Evolutionary conservation across 805 yeast genomes (phyloP).

Genomic region (Saccharomycopsis sp.): DNA sequence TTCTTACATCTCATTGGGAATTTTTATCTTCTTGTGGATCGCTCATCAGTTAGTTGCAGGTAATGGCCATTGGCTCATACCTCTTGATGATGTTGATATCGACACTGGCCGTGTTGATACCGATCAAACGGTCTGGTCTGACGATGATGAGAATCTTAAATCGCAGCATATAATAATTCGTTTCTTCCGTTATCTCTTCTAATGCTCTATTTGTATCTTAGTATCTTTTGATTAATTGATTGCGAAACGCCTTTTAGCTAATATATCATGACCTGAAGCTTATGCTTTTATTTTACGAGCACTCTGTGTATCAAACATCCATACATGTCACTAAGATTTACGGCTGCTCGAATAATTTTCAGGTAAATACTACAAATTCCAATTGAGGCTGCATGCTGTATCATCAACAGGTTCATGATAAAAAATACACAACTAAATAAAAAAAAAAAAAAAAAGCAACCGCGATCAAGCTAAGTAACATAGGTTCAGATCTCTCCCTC

Average conservation of each 20-base stretch:
- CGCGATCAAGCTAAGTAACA: too few relatives aligned
- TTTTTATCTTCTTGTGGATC: constrained; percentile 44
- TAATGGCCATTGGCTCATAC: constrained; percentile 24
- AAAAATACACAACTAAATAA: too few relatives aligned
- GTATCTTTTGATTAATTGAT: not conserved
- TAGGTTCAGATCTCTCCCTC: too few relatives aligned
- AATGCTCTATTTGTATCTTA: not conserved
- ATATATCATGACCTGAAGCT: not conserved
- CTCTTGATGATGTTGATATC: constrained; percentile 44
- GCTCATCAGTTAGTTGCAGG: constrained; percentile 33
- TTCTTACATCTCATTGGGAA: constrained; percentile 54
- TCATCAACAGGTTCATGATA: too few relatives aligned
- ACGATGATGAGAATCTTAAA: not conserved
- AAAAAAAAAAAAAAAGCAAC: too few relatives aligned
- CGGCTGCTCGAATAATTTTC: too few relatives aligned
- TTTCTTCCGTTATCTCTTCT: not conserved
- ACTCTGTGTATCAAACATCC: too few relatives aligned
- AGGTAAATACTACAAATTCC: too few relatives aligned
- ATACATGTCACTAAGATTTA: too few relatives aligned
- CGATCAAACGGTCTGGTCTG: constrained; percentile 7
- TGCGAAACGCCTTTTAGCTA: not conserved
- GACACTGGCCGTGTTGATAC: constrained; percentile 33
- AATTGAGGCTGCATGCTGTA: not conserved
- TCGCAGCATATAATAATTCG: not conserved
- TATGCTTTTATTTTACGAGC: too few relatives aligned